phyloP scores from a whole-genome alignment of 805 yeast genomes.

The Candida hispaniensis region DNA sequence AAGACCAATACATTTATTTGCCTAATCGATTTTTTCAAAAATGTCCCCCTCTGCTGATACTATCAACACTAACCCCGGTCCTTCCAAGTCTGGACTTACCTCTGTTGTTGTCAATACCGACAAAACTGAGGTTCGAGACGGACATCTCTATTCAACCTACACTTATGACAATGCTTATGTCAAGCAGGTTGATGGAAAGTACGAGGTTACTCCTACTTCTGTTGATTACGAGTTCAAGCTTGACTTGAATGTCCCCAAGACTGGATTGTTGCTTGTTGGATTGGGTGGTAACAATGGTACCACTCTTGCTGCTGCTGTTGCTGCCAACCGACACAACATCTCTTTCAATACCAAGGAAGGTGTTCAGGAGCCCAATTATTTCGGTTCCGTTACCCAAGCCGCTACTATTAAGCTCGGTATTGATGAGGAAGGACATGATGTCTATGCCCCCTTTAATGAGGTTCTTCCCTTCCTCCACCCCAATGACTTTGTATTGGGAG shows the following conservation, averaged over 20 bases:
- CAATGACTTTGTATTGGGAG: slow-evolving; percentile 79
- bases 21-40: slow-evolving; percentile 16
- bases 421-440: slow-evolving; percentile 71
- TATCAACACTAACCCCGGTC: slow-evolving; percentile 25
- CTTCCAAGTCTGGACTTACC: slow-evolving; percentile 32
- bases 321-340: slow-evolving; percentile 74
- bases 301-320: slow-evolving; percentile 71
- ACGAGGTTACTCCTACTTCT: slow-evolving; percentile 57
- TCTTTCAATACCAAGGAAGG: slow-evolving; percentile 78
- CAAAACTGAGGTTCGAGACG: slow-evolving; percentile 41
- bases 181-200: slow-evolving; percentile 37
- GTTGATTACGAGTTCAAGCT: slow-evolving; percentile 77
- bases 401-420: slow-evolving; percentile 85
- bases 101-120: slow-evolving; percentile 46
- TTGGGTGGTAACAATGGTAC: slow-evolving; percentile 96
- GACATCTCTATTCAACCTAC: slow-evolving; percentile 45
- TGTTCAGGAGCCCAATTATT: slow-evolving; percentile 65
- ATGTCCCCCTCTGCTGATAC: slow-evolving; percentile 27
- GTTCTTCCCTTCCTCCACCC: slow-evolving; percentile 83
- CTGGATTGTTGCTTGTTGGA: slow-evolving; percentile 86
- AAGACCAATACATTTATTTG: slow-evolving; percentile 5
- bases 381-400: slow-evolving; percentile 89
- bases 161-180: slow-evolving; percentile 70
- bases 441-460: slow-evolving; percentile 85
- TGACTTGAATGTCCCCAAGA: slow-evolving; percentile 68